Conservation (phyloP, 345 rosid genomes). For the Lepidium aucheri region DNA sequence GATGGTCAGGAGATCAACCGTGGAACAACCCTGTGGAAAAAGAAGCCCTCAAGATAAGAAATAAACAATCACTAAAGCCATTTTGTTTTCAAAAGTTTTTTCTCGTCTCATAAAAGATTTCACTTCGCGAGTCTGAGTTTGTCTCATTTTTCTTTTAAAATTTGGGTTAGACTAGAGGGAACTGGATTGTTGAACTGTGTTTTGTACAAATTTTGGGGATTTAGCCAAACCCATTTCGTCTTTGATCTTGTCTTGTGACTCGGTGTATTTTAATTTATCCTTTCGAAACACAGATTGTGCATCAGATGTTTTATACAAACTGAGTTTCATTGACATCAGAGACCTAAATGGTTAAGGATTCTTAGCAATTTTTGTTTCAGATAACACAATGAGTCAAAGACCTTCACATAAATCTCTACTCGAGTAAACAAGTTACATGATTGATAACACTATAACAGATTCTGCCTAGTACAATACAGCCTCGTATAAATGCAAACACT, state of each 20-base stretch:
- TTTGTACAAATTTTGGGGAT: slow-evolving; percentile 12
- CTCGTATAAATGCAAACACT: slow-evolving; percentile 10
- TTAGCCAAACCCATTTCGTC: background rate
- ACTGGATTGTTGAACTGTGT: slow-evolving; percentile 2
- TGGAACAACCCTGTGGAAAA: slow-evolving; percentile 81
- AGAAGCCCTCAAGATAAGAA: slow-evolving; percentile 45
- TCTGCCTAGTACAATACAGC: slow-evolving; percentile 7
- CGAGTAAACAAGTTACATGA: slow-evolving; percentile 15
- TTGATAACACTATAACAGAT: slow-evolving; percentile 16
- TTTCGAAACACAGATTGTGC: background rate
- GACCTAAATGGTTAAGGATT: background rate
- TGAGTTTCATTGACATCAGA: background rate
- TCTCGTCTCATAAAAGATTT: background rate
- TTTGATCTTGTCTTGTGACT: background rate
- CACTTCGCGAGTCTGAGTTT: slow-evolving; percentile 1
- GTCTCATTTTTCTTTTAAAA: background rate
- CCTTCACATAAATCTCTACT: slow-evolving; percentile 5
- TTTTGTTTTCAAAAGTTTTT: slow-evolving; percentile 1
- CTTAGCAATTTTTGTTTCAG: background rate
- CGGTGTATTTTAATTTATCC: background rate
- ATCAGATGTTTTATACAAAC: background rate
- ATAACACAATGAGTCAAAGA: background rate
- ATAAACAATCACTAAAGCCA: background rate
- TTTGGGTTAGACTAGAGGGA: slow-evolving; percentile 14
- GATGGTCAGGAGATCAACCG: slow-evolving; percentile 87